phyloP scores from a whole-genome alignment of 179 eudicot species.

The Spinacia oleracea region DNA sequence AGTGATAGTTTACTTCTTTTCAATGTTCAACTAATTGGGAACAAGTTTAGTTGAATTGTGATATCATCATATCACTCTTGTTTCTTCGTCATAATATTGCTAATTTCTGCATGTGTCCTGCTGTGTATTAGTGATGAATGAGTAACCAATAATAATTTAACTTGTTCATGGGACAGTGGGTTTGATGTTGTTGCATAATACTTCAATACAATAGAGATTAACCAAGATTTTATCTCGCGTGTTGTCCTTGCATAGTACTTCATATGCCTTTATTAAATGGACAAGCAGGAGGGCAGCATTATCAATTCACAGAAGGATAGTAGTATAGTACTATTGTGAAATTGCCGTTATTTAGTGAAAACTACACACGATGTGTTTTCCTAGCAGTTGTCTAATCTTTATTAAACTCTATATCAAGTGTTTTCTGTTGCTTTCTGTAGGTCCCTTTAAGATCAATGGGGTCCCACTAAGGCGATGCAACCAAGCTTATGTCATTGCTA shows the following conservation, averaged over 20 bases:
- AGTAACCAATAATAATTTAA: neutral
- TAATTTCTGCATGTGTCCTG: too few relatives aligned
- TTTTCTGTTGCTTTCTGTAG: conserved; percentile 28
- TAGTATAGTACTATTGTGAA: too few relatives aligned
- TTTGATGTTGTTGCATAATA: neutral
- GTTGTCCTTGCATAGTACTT: too few relatives aligned
- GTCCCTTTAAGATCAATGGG: conserved; percentile 90
- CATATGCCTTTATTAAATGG: neutral
- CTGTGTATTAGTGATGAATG: neutral
- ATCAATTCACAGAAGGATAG: neutral
- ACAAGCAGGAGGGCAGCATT: neutral
- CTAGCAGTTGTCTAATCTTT: neutral
- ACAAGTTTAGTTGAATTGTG: neutral
- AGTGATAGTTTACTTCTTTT: neutral
- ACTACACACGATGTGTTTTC: neutral
- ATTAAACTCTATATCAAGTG: neutral
- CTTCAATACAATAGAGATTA: too few relatives aligned
- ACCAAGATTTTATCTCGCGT: too few relatives aligned
- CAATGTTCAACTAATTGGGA: neutral
- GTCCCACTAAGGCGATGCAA: conserved; percentile 90
- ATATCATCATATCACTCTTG: neutral
- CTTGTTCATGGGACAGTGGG: neutral
- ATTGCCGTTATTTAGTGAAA: too few relatives aligned
- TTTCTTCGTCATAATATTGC: neutral
- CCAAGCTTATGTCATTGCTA: conserved; percentile 75